Evolutionary conservation across 768 basidiomycete species (phyloP).

Genomic region (Psilocybe subaeruginosa): DNA sequence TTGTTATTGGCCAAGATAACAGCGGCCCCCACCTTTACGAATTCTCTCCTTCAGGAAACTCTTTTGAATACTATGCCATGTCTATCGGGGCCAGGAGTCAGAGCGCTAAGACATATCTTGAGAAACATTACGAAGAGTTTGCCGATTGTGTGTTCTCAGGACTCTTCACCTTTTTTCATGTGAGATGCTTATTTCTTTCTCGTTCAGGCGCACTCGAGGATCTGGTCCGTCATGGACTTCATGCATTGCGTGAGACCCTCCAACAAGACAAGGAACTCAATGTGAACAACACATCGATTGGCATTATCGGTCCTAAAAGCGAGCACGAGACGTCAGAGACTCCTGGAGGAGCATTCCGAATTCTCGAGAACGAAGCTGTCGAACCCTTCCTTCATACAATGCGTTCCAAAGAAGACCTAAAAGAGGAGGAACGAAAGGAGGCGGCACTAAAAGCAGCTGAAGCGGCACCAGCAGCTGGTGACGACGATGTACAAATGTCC

Average conservation of each 20-base stretch:
- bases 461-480: conserved; percentile 42
- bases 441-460: conserved; percentile 37
- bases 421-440: conserved; percentile 24
- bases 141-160: conserved; percentile 64
- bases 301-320: conserved; percentile 81
- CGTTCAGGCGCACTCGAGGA: conserved; percentile 78
- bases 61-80: conserved; percentile 98
- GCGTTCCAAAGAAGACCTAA: conserved; percentile 62
- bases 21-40: conserved; percentile 98
- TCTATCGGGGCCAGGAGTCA: conserved; percentile 98
- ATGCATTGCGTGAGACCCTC: conserved; percentile 93
- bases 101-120: conserved; percentile 97
- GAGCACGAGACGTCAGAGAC: conserved; percentile 54
- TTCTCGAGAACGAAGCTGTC: conserved; percentile 80
- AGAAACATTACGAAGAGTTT: conserved; percentile 91
- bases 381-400: conserved; percentile 77
- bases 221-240: conserved; percentile 89
- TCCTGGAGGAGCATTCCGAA: conserved; percentile 72
- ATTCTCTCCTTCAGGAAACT: conserved; percentile 96
- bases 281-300: conserved; percentile 91
- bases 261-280: conserved; percentile 98
- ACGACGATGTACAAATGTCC: conserved; percentile 88
- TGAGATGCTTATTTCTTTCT: background rate
- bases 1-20: conserved; percentile 95
- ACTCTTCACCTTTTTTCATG: background rate